Evolutionary conservation across 106 monocot genomes (phyloP).

Genomic region (Allium fistulosum): DNA sequence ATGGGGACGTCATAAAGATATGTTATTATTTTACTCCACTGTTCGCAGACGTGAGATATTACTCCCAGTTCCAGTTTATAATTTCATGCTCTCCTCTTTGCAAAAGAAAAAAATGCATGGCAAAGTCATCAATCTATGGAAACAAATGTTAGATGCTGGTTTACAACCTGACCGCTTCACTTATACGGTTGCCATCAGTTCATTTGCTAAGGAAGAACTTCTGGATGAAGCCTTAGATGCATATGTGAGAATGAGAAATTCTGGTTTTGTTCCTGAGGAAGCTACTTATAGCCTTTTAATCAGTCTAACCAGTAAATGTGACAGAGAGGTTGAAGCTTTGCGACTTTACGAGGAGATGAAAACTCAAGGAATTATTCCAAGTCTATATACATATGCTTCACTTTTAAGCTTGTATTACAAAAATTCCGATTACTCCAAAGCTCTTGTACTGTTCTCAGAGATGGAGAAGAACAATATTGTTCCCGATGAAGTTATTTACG

Average conservation of each 20-base stretch:
- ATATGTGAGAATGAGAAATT: slow-evolving; percentile 56
- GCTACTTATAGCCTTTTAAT: slow-evolving; percentile 73
- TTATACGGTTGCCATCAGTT: slow-evolving; percentile 60
- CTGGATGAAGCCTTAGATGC: slow-evolving; percentile 63
- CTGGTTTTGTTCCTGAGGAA: slow-evolving; percentile 65
- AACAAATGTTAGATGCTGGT: slow-evolving; percentile 57
- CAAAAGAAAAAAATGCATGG: slow-evolving; percentile 84
- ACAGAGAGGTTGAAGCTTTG: slow-evolving; percentile 50
- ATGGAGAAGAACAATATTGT: slow-evolving; percentile 63
- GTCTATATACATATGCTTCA: slow-evolving; percentile 78
- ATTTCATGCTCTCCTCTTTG: slow-evolving; percentile 94
- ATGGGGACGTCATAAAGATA: slow-evolving; percentile 82
- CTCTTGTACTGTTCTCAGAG: slow-evolving; percentile 71
- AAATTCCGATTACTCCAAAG: slow-evolving; percentile 74
- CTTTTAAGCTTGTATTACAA: slow-evolving; percentile 66
- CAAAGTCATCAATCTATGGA: slow-evolving; percentile 66
- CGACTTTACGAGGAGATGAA: slow-evolving; percentile 78
- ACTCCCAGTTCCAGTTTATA: slow-evolving; percentile 78
- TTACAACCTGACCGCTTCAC: slow-evolving; percentile 66
- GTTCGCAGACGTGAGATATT: slow-evolving; percentile 58
- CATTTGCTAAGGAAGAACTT: slow-evolving; percentile 48
- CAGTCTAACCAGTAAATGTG: slow-evolving; percentile 37
- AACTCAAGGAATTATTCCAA: slow-evolving; percentile 51
- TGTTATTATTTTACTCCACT: slow-evolving; percentile 81
- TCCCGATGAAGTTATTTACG: slow-evolving; percentile 92